phyloP scores from a whole-genome alignment of 305 asterid species.

The Stenogyne calaminthoides region DNA sequence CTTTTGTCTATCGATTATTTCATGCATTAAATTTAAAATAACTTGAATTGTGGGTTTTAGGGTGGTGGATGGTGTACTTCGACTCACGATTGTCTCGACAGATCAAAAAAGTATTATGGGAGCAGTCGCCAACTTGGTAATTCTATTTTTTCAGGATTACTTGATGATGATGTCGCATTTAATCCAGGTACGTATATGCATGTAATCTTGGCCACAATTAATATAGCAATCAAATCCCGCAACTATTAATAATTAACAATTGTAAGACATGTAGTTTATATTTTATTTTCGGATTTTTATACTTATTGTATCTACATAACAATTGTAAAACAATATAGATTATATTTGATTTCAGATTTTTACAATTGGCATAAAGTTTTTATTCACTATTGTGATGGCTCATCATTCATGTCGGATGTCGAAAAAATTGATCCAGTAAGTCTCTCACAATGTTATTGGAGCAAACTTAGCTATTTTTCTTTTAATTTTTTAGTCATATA shows the following conservation, averaged over 20 bases:
- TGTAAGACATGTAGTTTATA: too few species aligned
- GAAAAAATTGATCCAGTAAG: slow-evolving; percentile 43
- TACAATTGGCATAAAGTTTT: slow-evolving; percentile 71
- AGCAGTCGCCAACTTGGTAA: slow-evolving; percentile 28
- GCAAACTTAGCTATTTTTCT: not conserved
- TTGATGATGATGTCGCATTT: slow-evolving; percentile 24
- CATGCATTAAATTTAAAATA: not conserved
- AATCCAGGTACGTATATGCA: slow-evolving; percentile 41
- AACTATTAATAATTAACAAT: too few species aligned
- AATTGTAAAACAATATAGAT: not conserved
- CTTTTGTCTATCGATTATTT: not conserved
- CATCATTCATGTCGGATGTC: slow-evolving; percentile 64
- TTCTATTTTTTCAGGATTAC: slow-evolving; percentile 21
- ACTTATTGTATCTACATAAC: too few species aligned
- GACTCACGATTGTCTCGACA: slow-evolving; percentile 16
- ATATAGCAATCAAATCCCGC: too few species aligned
- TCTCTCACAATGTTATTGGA: not conserved
- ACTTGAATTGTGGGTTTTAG: slow-evolving; percentile 20
- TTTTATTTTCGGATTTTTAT: too few species aligned
- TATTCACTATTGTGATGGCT: slow-evolving; percentile 67
- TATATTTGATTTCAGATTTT: slow-evolving; percentile 44
- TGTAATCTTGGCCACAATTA: too few species aligned
- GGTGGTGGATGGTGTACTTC: slow-evolving; percentile 63
- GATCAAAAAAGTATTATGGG: slow-evolving; percentile 31
- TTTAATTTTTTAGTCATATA: not conserved